Evolutionary conservation across 176 grass and related monocot species (phyloP), one percentile per base, ranked within the genome.

Genomic region (Musa schizocarpa): DNA sequence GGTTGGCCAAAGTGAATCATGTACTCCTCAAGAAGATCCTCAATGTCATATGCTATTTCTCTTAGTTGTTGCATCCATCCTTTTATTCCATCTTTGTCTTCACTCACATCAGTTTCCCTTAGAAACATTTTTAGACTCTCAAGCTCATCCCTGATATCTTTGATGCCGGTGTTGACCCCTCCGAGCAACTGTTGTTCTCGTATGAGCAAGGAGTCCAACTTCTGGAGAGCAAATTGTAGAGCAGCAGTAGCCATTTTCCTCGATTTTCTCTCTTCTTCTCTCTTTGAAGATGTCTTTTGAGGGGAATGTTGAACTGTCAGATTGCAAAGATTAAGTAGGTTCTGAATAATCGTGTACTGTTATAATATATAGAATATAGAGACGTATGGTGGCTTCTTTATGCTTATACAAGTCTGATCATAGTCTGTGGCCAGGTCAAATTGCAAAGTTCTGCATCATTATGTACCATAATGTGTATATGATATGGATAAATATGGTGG

Each of bases 1-100:
- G 21, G 14, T 25, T 65, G 69, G 57, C 57, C 57, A 70, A 77
- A 53, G 20, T 64, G 50, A 62, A 85, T 25, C 34, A n/a, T 50
- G 52, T 61, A 77, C 73, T 81, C 73, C 2, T 85, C 83, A 8
- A 85, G 72, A 53, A 85, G 57, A 50, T 85, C 83, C 27, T 85
- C 83, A 14, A 81, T 81, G 4, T 85, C 83, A 48, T 24, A 80
- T 21, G 78, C 79, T 62, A 85, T 52, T 43, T 85, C 72, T 22
- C 83, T 59, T 63, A 76, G 64, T 65, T 81, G 78, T 6, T 57
- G 61, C 72, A 76, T 57, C 73, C 78, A 85, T 50, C 51, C 69
- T 53, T 72, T 81, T 48, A 24, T 52, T 6, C 17, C 27, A 50
- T 52, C 11, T 5, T 17, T 26, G 48, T 52, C 61, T 52, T 64